Conservation (phyloP, 352 stramenopile species). For the Phytophthora sansomeana region DNA sequence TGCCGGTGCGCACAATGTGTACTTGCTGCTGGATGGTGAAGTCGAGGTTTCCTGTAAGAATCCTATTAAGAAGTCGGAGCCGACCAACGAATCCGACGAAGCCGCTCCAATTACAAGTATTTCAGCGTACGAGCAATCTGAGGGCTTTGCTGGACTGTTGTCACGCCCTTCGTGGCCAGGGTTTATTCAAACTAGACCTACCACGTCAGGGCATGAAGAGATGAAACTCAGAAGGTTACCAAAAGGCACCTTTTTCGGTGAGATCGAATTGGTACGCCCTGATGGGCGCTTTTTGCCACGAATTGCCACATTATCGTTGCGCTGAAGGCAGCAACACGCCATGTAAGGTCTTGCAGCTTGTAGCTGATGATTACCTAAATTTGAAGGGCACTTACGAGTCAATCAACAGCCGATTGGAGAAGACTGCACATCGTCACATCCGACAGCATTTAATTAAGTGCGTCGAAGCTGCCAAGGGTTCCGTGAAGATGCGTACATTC, state of each 20-base stretch:
- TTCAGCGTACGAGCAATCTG: conserved; percentile 34
- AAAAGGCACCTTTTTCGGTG: conserved; percentile 82
- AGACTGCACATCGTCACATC: conserved; percentile 64
- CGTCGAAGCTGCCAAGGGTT: conserved; percentile 75
- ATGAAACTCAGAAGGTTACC: conserved; percentile 70
- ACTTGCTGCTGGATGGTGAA: conserved; percentile 78
- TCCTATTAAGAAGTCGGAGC: conserved; percentile 52
- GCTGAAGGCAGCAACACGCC: conserved; percentile 44
- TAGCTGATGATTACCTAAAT: conserved; percentile 83
- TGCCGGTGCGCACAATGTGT: conserved; percentile 74
- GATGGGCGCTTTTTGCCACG: conserved; percentile 73
- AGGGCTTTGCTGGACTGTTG: conserved; percentile 44
- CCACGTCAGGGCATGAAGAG: conserved; percentile 38
- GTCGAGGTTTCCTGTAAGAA: conserved; percentile 86
- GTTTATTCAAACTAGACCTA: conserved; percentile 28
- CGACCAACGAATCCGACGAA: conserved; percentile 18
- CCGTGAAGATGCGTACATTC: conserved; percentile 70
- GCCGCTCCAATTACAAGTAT: conserved; percentile 30
- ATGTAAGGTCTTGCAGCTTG: conserved; percentile 83
- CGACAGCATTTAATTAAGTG: conserved; percentile 82
- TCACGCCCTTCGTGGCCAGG: conserved; percentile 35
- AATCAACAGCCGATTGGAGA: conserved; percentile 74
- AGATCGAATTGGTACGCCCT: conserved; percentile 79
- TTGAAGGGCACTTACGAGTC: conserved; percentile 77
- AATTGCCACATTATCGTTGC: conserved; percentile 78